Evolutionary conservation across 306 rosid genomes (phyloP), one percentile per base, ranked within the genome.

Genomic region (Casuarina cunninghamiana): DNA sequence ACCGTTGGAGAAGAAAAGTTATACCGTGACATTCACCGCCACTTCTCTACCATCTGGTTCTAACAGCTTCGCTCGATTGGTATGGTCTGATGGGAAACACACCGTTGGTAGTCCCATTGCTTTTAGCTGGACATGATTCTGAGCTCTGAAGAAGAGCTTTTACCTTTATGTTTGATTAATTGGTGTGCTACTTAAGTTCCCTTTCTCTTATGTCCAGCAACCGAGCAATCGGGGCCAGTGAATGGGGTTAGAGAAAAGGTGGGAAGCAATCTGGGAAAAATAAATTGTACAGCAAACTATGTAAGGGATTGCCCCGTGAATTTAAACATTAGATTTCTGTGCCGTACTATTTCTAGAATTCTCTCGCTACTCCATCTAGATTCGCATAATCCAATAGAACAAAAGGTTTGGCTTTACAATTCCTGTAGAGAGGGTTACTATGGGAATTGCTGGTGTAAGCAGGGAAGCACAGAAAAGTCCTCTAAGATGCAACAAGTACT

Each of bases 11-110:
- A 84, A 87, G 87, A 86, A 88, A 76, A 82, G 89, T 76, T 95
- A 86, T 73, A 93, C 91, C 2, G 96, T 91, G 38, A 89, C 91
- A 1, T 93, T 95, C 79, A 79, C 80, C 3, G 75, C 93, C 53
- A 44, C 72, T 50, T 78, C 94, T 60, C 43, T 16, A 90, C 90
- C 94, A 46, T 87, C 89, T 43, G 97, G 92, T 19, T 82, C 97
- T 35, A 75, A 69, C 53, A 78, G 83, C 87, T 95, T 85, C 62
- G 92, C 89, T 76, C 86, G 84, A 71, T 80, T 95, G 82, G 91
- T 85, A 81, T 95, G 97, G 97, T 88, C 96, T 0, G 98, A 91
- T 75, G 98, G 97, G 81, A 91, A 88, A 79, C 99, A 88, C 77
- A 70, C 46, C 12, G 93, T 95, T 16, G 88, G 90, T 1, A 91